These are phyloP conservation scores for Scheffersomyces cryptocercus DNA, from an alignment of 1,139 yeast genomes.

Conservation along the genomic window DNA sequence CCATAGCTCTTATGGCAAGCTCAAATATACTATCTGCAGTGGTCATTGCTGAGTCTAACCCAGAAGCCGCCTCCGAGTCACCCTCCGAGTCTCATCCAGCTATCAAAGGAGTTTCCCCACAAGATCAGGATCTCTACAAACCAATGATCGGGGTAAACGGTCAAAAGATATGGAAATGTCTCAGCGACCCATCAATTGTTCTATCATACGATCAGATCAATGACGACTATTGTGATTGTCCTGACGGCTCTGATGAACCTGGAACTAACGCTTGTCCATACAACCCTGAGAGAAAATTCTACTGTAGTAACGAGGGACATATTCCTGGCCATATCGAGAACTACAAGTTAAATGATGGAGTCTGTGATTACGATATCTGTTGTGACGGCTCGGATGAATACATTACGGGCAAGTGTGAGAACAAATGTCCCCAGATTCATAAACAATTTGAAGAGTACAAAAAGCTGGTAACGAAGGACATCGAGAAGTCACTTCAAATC, in stretches of 20 bases:
- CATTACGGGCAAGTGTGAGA: constrained; percentile 48
- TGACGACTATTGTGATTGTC: constrained; percentile 93
- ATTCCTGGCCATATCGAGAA: constrained; percentile 56
- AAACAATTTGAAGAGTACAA: constrained; percentile 29
- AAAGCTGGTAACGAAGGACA: constrained; percentile 12
- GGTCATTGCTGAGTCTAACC: too few relatives aligned
- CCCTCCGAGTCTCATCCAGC: too few relatives aligned
- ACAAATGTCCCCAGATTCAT: constrained; percentile 55
- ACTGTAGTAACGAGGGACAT: constrained; percentile 79
- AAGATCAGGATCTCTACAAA: constrained; percentile 48
- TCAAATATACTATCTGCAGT: too few relatives aligned
- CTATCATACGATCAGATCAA: constrained; percentile 67
- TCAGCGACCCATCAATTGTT: constrained; percentile 61
- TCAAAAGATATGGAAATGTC: constrained; percentile 61
- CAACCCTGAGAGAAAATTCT: constrained; percentile 50
- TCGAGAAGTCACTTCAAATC: constrained; percentile 22
- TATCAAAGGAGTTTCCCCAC: constrained; percentile 28
- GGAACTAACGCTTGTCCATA: constrained; percentile 83
- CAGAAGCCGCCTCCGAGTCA: too few relatives aligned
- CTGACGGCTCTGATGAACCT: constrained; percentile 97
- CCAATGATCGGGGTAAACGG: constrained; percentile 47
- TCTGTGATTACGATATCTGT: constrained; percentile 85
- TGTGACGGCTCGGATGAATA: constrained; percentile 95
- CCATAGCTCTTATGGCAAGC: too few relatives aligned
- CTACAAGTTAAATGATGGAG: constrained; percentile 79